phyloP scores from a whole-genome alignment of 1,284 basidiomycete species.

The Lignosus rhinocerotis region DNA sequence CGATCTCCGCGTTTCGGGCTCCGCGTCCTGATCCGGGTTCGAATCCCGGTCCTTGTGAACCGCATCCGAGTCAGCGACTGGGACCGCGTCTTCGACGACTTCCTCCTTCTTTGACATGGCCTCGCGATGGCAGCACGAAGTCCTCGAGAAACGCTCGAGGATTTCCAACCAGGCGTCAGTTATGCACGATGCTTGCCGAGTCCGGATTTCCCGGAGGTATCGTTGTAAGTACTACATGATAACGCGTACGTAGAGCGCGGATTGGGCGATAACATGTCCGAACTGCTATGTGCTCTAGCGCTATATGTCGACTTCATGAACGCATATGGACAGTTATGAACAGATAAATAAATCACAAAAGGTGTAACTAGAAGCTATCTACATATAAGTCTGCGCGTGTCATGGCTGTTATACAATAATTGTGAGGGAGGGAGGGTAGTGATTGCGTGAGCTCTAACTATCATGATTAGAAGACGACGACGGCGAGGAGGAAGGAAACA shows the following conservation, averaged over 20 bases:
- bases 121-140: too few species aligned
- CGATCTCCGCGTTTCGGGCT: slow-evolving; percentile 19
- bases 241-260: too few species aligned
- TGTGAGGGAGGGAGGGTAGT: neutral
- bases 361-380: neutral
- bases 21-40: neutral
- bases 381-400: neutral
- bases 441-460: slow-evolving; percentile 1
- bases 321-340: neutral
- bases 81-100: slow-evolving; percentile 9
- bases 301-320: neutral
- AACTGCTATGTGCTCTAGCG: neutral
- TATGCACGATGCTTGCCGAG: too few species aligned
- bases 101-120: slow-evolving; percentile 9
- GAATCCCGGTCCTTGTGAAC: neutral
- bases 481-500: neutral
- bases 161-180: too few species aligned
- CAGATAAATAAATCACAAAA: neutral
- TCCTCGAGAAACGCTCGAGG: too few species aligned
- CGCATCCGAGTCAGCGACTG: neutral
- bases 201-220: too few species aligned
- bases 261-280: too few species aligned
- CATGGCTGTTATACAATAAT: neutral
- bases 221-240: too few species aligned
- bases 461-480: neutral